These are phyloP conservation scores for Sedum album DNA, from an alignment of 164 flowering plant genomes.

Conservation along the genomic window DNA sequence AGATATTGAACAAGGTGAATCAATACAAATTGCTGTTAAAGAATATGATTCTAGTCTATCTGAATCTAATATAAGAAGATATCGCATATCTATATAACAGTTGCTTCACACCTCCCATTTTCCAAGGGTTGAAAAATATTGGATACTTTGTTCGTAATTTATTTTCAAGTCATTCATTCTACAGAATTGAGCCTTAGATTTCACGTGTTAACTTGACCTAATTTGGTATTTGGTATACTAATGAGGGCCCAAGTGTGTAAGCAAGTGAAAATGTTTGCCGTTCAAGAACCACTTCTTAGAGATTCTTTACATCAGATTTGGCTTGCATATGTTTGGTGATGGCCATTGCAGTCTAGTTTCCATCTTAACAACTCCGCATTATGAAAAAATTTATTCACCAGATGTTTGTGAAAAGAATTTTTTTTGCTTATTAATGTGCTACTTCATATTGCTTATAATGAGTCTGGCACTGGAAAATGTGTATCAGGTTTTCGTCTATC, in stretches of 20 bases:
- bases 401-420: neutral
- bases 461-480: neutral
- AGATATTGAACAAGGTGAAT: neutral
- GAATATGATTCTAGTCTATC: neutral
- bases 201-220: too few relatives aligned
- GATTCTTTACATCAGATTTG: neutral
- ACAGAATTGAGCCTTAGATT: too few relatives aligned
- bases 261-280: too few relatives aligned
- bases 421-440: neutral
- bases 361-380: neutral
- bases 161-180: too few relatives aligned
- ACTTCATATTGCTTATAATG: neutral
- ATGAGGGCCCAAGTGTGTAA: too few relatives aligned
- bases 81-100: too few relatives aligned
- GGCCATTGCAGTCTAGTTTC: neutral
- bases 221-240: too few relatives aligned
- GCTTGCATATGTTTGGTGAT: neutral
- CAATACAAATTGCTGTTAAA: neutral
- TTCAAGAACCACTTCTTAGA: neutral
- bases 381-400: neutral
- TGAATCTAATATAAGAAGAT: too few relatives aligned
- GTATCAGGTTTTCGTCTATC: constrained; percentile 68
- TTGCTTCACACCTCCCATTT: too few relatives aligned
- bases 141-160: too few relatives aligned
- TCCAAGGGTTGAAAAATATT: too few relatives aligned